Conservation (phyloP, 2,329 filamentous ascomycete genomes). For the Pseudomassariella vexata region DNA sequence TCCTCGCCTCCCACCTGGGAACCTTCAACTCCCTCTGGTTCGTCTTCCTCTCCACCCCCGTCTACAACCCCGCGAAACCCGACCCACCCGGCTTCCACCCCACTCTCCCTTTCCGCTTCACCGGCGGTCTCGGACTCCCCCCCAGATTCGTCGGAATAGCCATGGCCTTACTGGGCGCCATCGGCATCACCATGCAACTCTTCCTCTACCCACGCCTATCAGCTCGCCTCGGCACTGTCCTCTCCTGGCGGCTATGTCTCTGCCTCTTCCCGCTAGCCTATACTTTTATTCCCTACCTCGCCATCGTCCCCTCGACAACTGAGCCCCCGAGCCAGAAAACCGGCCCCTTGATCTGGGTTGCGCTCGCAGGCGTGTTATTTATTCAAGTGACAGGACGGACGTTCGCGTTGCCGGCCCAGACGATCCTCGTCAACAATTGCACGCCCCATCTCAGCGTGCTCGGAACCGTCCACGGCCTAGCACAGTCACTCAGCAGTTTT, state of each 20-base stretch:
- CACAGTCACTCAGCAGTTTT: conserved; percentile 52
- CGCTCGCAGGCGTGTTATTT: conserved; percentile 56
- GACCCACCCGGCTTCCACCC: conserved; percentile 23
- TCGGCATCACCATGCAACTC: conserved; percentile 71
- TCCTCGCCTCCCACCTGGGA: conserved; percentile 67
- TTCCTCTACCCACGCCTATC: conserved; percentile 66
- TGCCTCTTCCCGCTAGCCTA: conserved; percentile 68
- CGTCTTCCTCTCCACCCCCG: conserved; percentile 69
- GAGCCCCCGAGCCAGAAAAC: conserved; percentile 45
- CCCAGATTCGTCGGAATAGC: conserved; percentile 68
- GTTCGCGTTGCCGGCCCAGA: conserved; percentile 46
- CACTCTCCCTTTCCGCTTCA: conserved; percentile 55
- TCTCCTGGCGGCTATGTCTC: conserved; percentile 62
- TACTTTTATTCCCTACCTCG: conserved; percentile 62
- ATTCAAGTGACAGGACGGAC: conserved; percentile 63
- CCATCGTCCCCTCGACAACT: conserved; percentile 51
- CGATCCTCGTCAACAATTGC: conserved; percentile 42
- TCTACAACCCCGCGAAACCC: conserved; percentile 38
- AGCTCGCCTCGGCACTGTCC: conserved; percentile 59
- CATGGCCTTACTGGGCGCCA: conserved; percentile 68
- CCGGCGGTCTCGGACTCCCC: conserved; percentile 69
- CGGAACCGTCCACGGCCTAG: conserved; percentile 43
- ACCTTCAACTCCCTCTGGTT: conserved; percentile 74
- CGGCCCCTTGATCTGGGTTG: conserved; percentile 56
- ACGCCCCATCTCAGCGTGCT: conserved; percentile 41